Evolutionary conservation across 2,329 filamentous ascomycete genomes (phyloP).

Genomic region (Chalara sp.): DNA sequence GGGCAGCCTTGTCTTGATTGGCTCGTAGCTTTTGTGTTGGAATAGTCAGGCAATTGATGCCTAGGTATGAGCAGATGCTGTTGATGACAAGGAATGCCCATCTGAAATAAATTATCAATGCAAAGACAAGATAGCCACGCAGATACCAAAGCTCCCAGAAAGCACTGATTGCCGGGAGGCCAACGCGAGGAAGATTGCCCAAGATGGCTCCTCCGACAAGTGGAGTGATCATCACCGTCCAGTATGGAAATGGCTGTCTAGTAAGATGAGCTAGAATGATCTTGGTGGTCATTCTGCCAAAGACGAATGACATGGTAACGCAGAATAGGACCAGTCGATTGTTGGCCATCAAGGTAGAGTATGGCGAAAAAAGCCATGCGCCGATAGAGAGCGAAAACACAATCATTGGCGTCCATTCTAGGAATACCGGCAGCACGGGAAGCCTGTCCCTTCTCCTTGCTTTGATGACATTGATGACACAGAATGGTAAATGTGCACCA

Average conservation of each 20-base stretch:
- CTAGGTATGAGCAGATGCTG: conserved; percentile 84
- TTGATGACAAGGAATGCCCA: conserved; percentile 91
- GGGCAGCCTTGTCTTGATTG: conserved; percentile 20
- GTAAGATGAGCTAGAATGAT: conserved; percentile 96
- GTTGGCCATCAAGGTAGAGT: conserved; percentile 72
- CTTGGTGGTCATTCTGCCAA: conserved; percentile 97
- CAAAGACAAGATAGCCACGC: conserved; percentile 76
- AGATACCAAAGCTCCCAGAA: conserved; percentile 73
- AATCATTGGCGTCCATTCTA: conserved; percentile 89
- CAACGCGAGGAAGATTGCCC: conserved; percentile 74
- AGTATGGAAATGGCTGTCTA: conserved; percentile 89
- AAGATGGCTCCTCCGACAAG: conserved; percentile 79
- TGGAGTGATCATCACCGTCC: conserved; percentile 85
- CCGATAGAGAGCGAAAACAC: conserved; percentile 70
- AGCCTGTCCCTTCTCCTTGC: conserved; percentile 67
- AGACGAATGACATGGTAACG: conserved; percentile 91
- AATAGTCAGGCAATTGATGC: conserved; percentile 93
- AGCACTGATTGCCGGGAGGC: conserved; percentile 59
- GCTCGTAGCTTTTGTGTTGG: conserved; percentile 43
- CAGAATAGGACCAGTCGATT: conserved; percentile 92
- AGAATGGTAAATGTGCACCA: conserved; percentile 76
- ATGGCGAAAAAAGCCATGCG: conserved; percentile 83
- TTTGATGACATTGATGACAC: conserved; percentile 75
- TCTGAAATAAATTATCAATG: conserved; percentile 77
- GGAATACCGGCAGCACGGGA: conserved; percentile 74